phyloP scores from a whole-genome alignment of 2,329 filamentous ascomycete genomes.

The Ceratocystis huliohia region DNA sequence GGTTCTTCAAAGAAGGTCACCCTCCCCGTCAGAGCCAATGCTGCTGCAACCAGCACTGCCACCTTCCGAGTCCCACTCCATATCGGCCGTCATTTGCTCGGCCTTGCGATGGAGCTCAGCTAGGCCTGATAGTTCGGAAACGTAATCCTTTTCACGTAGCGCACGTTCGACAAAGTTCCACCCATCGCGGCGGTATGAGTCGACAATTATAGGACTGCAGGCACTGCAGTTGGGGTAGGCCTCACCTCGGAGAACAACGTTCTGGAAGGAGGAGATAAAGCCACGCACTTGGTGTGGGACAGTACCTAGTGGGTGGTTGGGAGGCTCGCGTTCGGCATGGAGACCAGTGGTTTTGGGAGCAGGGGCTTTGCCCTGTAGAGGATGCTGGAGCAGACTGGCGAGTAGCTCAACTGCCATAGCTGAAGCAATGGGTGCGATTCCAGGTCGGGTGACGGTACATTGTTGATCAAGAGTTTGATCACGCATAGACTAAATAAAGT shows the following conservation, averaged over 20 bases:
- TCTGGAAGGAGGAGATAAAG: conserved; percentile 61
- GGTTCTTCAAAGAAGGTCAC: conserved; percentile 34
- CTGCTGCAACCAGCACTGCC: conserved; percentile 21
- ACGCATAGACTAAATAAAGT: conserved; percentile 60
- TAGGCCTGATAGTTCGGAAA: conserved; percentile 62
- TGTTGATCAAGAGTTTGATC: conserved; percentile 94
- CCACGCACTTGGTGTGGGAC: conserved; percentile 73
- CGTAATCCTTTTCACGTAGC: conserved; percentile 61
- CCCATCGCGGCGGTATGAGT: conserved; percentile 51
- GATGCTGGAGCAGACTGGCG: conserved; percentile 77
- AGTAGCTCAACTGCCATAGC: conserved; percentile 82
- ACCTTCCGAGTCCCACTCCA: conserved; percentile 47
- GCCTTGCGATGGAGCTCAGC: conserved; percentile 55
- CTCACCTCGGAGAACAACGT: conserved; percentile 57
- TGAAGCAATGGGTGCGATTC: conserved; percentile 83
- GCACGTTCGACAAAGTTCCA: conserved; percentile 70
- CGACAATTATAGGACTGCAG: conserved; percentile 58
- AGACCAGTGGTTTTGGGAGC: conserved; percentile 39
- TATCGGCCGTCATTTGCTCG: conserved; percentile 37
- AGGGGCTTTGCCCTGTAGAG: conserved; percentile 48
- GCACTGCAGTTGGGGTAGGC: conserved; percentile 74
- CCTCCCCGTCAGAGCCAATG: conserved; percentile 39
- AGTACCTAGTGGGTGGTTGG: conserved; percentile 50
- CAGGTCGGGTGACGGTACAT: conserved; percentile 91
- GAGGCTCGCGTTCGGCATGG: conserved; percentile 42